These are phyloP conservation scores for Scenedesmus sp. DNA, from an alignment of 163 green algal species.

Conservation along the genomic window DNA sequence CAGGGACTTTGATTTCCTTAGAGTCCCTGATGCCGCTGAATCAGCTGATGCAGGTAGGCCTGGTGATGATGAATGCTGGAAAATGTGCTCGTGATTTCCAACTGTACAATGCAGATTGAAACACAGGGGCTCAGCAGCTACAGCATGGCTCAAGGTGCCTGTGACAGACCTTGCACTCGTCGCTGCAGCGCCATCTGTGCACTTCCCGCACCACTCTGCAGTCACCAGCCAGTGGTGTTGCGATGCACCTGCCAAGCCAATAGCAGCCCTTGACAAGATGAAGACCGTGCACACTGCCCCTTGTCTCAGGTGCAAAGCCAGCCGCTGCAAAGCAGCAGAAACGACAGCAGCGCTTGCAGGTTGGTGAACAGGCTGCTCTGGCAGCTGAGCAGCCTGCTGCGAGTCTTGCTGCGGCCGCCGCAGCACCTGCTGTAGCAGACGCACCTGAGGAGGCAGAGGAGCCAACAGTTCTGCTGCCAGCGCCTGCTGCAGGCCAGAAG, in stretches of 20 bases:
- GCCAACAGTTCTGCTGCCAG: background rate
- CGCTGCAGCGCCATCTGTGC: too few species aligned
- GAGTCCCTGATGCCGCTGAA: background rate
- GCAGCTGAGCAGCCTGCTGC: background rate
- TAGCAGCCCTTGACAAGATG: background rate
- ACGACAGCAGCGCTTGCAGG: background rate
- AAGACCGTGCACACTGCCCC: background rate
- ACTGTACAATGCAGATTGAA: too few species aligned
- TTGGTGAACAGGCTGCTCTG: background rate
- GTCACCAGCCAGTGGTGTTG: too few species aligned
- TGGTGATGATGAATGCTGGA: background rate
- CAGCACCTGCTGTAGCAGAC: background rate
- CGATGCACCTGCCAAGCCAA: background rate
- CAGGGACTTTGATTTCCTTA: slow-evolving; percentile 39
- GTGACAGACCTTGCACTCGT: too few species aligned
- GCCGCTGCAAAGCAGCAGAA: background rate
- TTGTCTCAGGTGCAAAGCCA: background rate
- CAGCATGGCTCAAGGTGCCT: too few species aligned
- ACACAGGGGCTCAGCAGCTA: too few species aligned
- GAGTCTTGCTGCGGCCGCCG: background rate
- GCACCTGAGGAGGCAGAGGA: background rate
- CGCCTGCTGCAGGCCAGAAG: slow-evolving; percentile 22
- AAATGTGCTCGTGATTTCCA: too few species aligned
- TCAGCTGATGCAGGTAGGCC: background rate
- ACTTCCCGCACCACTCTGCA: too few species aligned